Percentiles rank a stretch among this genome's conserved stretches.
phyloP scores from a whole-genome alignment of 352 stramenopile genomes.

The Phytophthora cryptogea region DNA sequence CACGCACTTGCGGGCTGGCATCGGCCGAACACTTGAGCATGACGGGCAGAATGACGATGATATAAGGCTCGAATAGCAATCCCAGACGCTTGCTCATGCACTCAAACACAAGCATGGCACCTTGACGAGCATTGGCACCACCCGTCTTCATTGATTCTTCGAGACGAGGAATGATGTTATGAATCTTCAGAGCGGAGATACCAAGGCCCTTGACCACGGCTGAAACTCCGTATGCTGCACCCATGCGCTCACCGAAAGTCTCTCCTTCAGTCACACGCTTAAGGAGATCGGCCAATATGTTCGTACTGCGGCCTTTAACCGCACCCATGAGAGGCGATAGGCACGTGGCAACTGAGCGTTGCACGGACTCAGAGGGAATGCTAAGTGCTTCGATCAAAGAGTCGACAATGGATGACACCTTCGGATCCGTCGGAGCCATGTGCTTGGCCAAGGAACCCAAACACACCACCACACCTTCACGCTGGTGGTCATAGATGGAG shows the following conservation, averaged over 20 bases:
- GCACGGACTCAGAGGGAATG: constrained; percentile 94
- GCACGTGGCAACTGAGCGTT: constrained; percentile 91
- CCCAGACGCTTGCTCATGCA: constrained; percentile 95
- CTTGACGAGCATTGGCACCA: constrained; percentile 87
- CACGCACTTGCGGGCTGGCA: constrained; percentile 94
- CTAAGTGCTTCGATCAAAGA: constrained; percentile 86
- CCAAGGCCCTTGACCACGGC: constrained; percentile 99
- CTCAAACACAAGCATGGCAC: constrained; percentile 97
- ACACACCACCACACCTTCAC: constrained; percentile 91
- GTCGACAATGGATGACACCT: constrained; percentile 89
- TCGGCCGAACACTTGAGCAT: constrained; percentile 99
- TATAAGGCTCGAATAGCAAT: constrained; percentile 97
- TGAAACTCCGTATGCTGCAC: constrained; percentile 97
- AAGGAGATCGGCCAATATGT: constrained; percentile 79
- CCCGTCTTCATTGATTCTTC: constrained; percentile 83
- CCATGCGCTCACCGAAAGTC: constrained; percentile 90
- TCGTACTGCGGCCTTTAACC: constrained; percentile 74
- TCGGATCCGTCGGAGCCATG: constrained; percentile 88
- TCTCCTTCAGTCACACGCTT: constrained; percentile 70
- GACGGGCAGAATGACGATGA: constrained; percentile 98
- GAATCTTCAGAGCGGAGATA: constrained; percentile 98
- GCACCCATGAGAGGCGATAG: constrained; percentile 89
- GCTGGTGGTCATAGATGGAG: constrained; percentile 85
- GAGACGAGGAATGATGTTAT: constrained; percentile 94
- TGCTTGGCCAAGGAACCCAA: constrained; percentile 90